Percentiles rank a stretch among this genome's conserved stretches.
Evolutionary conservation across 208 protist genomes (phyloP).

Genomic region (Giardia muris): DNA sequence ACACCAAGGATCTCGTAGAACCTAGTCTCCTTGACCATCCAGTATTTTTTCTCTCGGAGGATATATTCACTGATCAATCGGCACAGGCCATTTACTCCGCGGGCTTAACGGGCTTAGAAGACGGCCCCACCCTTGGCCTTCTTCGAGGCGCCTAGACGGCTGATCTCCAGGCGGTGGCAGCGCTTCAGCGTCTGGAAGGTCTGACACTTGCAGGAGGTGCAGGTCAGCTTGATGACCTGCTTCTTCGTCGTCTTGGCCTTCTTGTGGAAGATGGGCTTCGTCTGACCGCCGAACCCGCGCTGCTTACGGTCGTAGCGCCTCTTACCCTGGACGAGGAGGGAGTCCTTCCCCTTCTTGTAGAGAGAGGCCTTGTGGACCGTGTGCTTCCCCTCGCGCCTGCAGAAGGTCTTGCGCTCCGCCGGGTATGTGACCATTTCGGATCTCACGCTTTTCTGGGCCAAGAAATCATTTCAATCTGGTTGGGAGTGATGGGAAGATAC

Average conservation of each 20-base stretch:
- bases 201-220: constrained; percentile 25
- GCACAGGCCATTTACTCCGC: not conserved
- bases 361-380: constrained; percentile 72
- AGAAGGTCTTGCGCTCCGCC: constrained; percentile 59
- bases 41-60: not conserved
- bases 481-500: no score
- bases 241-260: constrained; percentile 61
- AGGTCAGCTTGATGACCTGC: constrained; percentile 24
- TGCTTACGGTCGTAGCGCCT: constrained; percentile 98
- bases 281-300: constrained; percentile 98
- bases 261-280: constrained; percentile 99
- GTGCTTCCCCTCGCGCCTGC: constrained; percentile 65
- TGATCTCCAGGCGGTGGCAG: constrained; percentile 18
- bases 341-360: constrained; percentile 96
- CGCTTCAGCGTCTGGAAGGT: constrained; percentile 15
- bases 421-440: constrained; percentile 55
- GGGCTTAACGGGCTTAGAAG: not conserved
- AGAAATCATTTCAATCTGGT: no score
- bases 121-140: constrained; percentile 16
- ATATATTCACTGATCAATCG: not conserved
- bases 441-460: no score
- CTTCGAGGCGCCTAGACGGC: constrained; percentile 18
- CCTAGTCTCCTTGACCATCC: constrained; percentile 17
- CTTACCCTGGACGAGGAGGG: constrained; percentile 89
- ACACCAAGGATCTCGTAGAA: constrained; percentile 17